A percentile compares a stretch with the other conserved stretches of the same genome.
Conservation (phyloP, 257 asterid species). For the Forsythia viridissima region DNA sequence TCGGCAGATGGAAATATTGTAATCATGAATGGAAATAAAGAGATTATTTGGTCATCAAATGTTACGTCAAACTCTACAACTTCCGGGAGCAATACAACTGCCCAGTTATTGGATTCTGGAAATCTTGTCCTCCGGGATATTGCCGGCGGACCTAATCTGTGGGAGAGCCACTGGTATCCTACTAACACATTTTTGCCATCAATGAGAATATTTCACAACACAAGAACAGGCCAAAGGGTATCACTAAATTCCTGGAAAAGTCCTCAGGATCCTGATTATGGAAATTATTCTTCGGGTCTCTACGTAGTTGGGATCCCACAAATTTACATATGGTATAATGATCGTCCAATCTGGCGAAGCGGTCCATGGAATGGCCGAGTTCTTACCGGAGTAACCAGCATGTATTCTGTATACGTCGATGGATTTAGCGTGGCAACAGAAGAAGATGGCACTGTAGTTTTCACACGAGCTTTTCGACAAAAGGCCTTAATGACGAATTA, state of each 20-base stretch:
- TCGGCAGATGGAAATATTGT: conserved; percentile 46
- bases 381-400: conserved; percentile 16
- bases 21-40: conserved; percentile 30
- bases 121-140: conserved; percentile 43
- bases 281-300: conserved; percentile 36
- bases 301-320: conserved; percentile 31
- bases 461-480: conserved; percentile 2
- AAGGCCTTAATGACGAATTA: background rate
- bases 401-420: background rate
- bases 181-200: conserved; percentile 35
- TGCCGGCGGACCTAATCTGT: conserved; percentile 21
- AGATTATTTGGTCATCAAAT: conserved; percentile 48
- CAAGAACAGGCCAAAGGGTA: conserved; percentile 24
- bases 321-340: conserved; percentile 34
- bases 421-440: conserved; percentile 13
- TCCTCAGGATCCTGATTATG: conserved; percentile 43
- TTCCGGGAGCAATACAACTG: conserved; percentile 26
- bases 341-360: conserved; percentile 40
- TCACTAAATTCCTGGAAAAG: conserved; percentile 45
- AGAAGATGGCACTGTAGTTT: conserved; percentile 12
- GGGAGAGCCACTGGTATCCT: conserved; percentile 57
- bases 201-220: conserved; percentile 39
- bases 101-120: conserved; percentile 49
- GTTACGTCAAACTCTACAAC: conserved; percentile 5
- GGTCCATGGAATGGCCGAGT: conserved; percentile 36